A percentile compares a stretch with the other conserved stretches of the same genome.
phyloP scores from a whole-genome alignment of 768 basidiomycete species.

The Tulasnella sp. region DNA sequence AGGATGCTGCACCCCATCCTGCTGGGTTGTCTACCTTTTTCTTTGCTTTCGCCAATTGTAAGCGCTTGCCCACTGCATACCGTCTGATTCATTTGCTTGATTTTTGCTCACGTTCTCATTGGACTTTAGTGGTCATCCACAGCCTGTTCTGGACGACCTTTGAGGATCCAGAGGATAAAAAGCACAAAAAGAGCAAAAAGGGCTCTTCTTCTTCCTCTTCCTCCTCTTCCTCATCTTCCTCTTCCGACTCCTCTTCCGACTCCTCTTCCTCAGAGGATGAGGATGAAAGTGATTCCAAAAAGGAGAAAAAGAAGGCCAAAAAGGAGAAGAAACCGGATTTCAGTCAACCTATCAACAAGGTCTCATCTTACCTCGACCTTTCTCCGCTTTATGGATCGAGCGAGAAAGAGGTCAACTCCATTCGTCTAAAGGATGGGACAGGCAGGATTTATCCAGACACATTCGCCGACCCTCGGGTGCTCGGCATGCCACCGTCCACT shows the following conservation, averaged over 20 bases:
- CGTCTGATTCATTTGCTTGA: not conserved
- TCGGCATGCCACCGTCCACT: conserved; percentile 77
- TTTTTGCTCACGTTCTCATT: not conserved
- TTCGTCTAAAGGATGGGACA: conserved; percentile 50
- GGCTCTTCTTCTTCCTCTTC: too few relatives aligned
- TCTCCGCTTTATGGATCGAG: conserved; percentile 52
- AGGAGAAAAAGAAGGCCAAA: too few relatives aligned
- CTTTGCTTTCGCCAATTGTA: conserved; percentile 39
- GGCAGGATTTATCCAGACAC: conserved; percentile 70
- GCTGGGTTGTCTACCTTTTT: conserved; percentile 39
- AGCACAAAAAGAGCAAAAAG: too few relatives aligned
- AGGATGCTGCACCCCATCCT: conserved; percentile 40
- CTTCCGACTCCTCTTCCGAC: too few relatives aligned
- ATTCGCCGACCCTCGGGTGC: conserved; percentile 77
- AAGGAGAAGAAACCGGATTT: not conserved
- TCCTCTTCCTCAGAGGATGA: too few relatives aligned
- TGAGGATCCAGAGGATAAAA: too few relatives aligned
- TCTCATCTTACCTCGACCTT: conserved; percentile 35
- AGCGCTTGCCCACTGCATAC: not conserved
- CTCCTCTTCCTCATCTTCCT: too few relatives aligned
- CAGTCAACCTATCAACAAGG: conserved; percentile 35
- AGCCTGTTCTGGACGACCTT: conserved; percentile 40
- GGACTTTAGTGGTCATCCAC: conserved; percentile 28
- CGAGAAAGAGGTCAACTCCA: conserved; percentile 42
- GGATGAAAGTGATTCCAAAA: too few relatives aligned